Evolutionary conservation across 306 rosid genomes (phyloP).

Genomic region (Citrullus amarus): DNA sequence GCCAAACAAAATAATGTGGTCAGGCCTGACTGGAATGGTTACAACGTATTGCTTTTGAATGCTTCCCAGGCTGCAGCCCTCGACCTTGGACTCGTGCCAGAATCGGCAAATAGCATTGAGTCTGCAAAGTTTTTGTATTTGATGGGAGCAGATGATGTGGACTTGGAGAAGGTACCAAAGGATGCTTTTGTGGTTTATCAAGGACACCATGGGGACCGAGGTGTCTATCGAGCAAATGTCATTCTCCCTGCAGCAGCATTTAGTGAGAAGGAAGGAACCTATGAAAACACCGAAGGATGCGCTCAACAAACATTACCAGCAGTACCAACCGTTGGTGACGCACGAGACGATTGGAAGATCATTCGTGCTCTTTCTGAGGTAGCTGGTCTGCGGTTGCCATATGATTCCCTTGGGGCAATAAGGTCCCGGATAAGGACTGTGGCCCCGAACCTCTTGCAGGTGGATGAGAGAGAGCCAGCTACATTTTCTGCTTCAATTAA

Average conservation of each 20-base stretch:
- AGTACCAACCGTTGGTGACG: slow-evolving; percentile 94
- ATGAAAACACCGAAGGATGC: slow-evolving; percentile 87
- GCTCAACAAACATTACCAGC: slow-evolving; percentile 88
- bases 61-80: slow-evolving; percentile 99
- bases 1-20: slow-evolving; percentile 48
- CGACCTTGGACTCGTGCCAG: slow-evolving; percentile 97
- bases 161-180: slow-evolving; percentile 49
- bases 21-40: slow-evolving; percentile 90
- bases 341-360: slow-evolving; percentile 97
- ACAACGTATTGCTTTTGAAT: slow-evolving; percentile 76
- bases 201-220: slow-evolving; percentile 89
- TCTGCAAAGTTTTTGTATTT: slow-evolving; percentile 80
- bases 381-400: slow-evolving; percentile 55
- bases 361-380: slow-evolving; percentile 87
- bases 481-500: slow-evolving; percentile 58
- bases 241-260: slow-evolving; percentile 84
- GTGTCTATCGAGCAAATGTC: slow-evolving; percentile 85
- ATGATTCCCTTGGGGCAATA: slow-evolving; percentile 59
- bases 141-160: slow-evolving; percentile 95
- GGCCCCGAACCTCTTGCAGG: slow-evolving; percentile 70
- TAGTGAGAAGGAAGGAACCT: slow-evolving; percentile 95
- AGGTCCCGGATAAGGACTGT: slow-evolving; percentile 57
- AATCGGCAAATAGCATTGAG: slow-evolving; percentile 59
- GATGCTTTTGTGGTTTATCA: slow-evolving; percentile 97
- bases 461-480: slow-evolving; percentile 75